Conservation (phyloP, 129 eudicot genomes). For the Erigeron canadensis region DNA sequence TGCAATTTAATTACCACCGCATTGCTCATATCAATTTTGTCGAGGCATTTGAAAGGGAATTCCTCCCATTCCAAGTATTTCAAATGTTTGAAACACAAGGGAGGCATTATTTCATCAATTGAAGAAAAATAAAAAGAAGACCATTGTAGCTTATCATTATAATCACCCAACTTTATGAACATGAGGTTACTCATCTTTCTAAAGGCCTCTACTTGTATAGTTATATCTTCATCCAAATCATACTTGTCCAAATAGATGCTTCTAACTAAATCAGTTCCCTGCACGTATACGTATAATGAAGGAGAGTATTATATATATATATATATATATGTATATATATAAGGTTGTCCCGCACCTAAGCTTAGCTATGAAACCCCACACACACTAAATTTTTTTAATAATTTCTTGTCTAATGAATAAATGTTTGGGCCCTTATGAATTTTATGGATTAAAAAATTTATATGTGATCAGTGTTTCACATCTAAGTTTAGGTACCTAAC, state of each 20-base stretch:
- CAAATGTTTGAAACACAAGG: background rate
- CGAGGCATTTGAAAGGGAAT: background rate
- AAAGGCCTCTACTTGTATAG: background rate
- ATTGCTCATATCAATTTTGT: background rate
- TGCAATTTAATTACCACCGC: background rate
- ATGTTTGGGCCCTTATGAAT: no score
- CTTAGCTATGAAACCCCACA: no score
- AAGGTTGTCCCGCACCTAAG: no score
- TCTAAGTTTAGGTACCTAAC: no score
- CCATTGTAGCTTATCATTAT: background rate
- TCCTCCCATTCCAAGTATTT: background rate
- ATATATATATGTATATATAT: no score
- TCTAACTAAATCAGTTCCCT: background rate
- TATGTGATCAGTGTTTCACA: no score
- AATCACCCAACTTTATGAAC: background rate
- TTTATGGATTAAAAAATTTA: no score
- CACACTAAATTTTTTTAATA: no score
- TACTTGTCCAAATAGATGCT: background rate
- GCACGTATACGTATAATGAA: background rate
- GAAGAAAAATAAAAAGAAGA: background rate
- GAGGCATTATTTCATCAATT: background rate
- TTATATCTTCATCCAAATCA: no score
- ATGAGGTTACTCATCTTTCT: background rate
- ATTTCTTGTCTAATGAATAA: no score
- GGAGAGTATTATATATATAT: background rate